Conservation (phyloP, 306 rosid genomes). For the Erythrophleum fordii region DNA sequence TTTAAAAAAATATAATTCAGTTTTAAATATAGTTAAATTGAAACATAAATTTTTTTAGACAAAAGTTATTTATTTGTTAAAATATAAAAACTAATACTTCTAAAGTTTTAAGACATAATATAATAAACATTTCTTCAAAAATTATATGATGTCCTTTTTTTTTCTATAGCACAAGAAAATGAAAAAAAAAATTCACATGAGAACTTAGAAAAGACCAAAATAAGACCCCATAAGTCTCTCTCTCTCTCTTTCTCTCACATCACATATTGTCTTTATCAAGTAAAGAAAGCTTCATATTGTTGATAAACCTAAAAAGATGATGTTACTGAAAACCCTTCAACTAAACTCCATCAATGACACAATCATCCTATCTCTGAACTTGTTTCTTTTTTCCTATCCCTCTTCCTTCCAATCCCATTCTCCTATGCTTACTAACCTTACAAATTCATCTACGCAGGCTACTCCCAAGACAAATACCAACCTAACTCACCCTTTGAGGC, state of each 20-base stretch:
- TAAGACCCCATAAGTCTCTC: neutral
- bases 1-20: too few relatives aligned
- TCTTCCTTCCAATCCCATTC: conserved; percentile 53
- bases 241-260: too few relatives aligned
- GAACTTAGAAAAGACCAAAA: too few relatives aligned
- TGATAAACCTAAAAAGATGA: neutral
- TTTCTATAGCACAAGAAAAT: too few relatives aligned
- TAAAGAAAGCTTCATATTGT: conserved; percentile 21
- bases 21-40: too few relatives aligned
- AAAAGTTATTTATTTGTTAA: too few relatives aligned
- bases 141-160: too few relatives aligned
- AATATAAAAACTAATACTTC: too few relatives aligned
- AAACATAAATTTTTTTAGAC: too few relatives aligned
- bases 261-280: conserved; percentile 43
- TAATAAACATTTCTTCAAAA: too few relatives aligned
- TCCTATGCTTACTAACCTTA: conserved; percentile 45
- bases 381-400: conserved; percentile 49
- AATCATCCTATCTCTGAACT: conserved; percentile 5
- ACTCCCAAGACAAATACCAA: conserved; percentile 86
- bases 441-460: conserved; percentile 78
- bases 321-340: conserved; percentile 59
- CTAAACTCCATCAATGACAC: conserved; percentile 45
- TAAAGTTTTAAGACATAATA: too few relatives aligned
- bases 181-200: neutral
- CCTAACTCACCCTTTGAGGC: conserved; percentile 67